Conservation (phyloP, 176 grass and related monocot species). For the Musa troglodytarum region DNA sequence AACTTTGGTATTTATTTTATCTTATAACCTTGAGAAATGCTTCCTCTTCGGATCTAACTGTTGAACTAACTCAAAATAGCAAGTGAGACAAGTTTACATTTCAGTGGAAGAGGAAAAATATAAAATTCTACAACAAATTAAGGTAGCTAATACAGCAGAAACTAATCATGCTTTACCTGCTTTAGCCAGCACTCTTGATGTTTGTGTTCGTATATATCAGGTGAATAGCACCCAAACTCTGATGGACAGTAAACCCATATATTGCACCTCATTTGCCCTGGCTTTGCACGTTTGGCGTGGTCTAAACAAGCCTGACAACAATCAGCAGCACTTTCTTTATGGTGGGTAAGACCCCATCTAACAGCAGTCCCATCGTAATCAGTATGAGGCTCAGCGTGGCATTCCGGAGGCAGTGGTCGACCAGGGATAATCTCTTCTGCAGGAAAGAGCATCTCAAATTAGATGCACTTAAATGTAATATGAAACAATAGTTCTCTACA, state of each 20-base stretch:
- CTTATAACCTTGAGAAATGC: not conserved
- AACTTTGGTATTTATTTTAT: not conserved
- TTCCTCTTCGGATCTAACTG: not conserved
- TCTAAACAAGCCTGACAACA: slow-evolving; percentile 94
- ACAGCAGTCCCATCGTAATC: slow-evolving; percentile 83
- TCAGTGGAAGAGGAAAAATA: not conserved
- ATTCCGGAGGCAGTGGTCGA: slow-evolving; percentile 59
- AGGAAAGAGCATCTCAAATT: not conserved
- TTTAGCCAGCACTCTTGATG: slow-evolving; percentile 99
- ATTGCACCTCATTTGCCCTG: slow-evolving; percentile 82
- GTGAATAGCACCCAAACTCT: slow-evolving; percentile 85
- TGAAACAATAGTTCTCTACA: not conserved
- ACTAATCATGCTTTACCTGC: slow-evolving; percentile 43
- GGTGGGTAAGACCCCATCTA: slow-evolving; percentile 95
- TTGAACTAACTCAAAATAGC: not conserved
- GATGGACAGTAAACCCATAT: slow-evolving; percentile 99
- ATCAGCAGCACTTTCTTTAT: slow-evolving; percentile 83
- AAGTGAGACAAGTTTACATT: not conserved
- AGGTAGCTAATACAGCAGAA: not conserved
- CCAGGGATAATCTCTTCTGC: slow-evolving; percentile 88
- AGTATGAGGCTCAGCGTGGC: slow-evolving; percentile 67
- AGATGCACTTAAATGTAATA: not conserved
- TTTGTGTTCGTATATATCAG: slow-evolving; percentile 97
- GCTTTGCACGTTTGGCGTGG: slow-evolving; percentile 73
- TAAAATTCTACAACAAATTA: not conserved